Percentiles rank a stretch among this genome's conserved stretches.
Conservation (phyloP, 2,329 filamentous ascomycete species). For the Trichoderma koningii region DNA sequence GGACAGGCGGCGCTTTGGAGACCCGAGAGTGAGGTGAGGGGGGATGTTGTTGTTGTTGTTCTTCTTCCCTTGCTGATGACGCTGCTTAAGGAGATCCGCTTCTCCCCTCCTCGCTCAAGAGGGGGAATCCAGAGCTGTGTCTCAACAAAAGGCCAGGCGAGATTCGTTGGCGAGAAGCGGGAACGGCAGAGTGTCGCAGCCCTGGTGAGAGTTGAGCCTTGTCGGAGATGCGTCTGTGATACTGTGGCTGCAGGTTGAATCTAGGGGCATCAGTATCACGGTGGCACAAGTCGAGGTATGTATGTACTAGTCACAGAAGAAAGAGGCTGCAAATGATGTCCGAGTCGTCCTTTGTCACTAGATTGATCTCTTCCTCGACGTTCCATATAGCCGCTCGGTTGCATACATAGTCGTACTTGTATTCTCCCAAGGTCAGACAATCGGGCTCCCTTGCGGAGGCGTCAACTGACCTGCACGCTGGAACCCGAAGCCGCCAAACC, state of each 20-base stretch:
- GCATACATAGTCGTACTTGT: slow-evolving; percentile 9
- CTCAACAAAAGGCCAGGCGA: neutral
- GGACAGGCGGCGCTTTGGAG: neutral
- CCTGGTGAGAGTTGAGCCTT: neutral
- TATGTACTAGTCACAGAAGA: too few relatives aligned
- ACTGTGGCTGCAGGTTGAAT: too few relatives aligned
- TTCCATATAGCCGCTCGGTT: neutral
- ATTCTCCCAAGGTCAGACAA: slow-evolving; percentile 11
- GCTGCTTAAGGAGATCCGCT: slow-evolving; percentile 6
- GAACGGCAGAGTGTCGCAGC: too few relatives aligned
- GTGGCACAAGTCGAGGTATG: too few relatives aligned
- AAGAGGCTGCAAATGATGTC: too few relatives aligned
- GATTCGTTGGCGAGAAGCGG: neutral
- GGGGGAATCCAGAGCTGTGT: neutral
- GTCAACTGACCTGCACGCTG: slow-evolving; percentile 26
- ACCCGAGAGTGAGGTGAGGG: slow-evolving; percentile 1
- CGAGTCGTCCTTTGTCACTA: too few relatives aligned
- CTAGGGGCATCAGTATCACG: too few relatives aligned
- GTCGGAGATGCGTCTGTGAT: neutral
- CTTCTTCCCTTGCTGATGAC: slow-evolving; percentile 9
- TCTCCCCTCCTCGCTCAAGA: slow-evolving; percentile 1
- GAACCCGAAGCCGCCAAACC: slow-evolving; percentile 26
- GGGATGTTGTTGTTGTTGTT: neutral
- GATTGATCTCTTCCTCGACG: too few relatives aligned
- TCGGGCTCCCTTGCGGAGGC: slow-evolving; percentile 25